Percentiles rank a stretch among this genome's conserved stretches.
phyloP scores from a whole-genome alignment of 768 basidiomycete genomes.

The Boletus edulis region DNA sequence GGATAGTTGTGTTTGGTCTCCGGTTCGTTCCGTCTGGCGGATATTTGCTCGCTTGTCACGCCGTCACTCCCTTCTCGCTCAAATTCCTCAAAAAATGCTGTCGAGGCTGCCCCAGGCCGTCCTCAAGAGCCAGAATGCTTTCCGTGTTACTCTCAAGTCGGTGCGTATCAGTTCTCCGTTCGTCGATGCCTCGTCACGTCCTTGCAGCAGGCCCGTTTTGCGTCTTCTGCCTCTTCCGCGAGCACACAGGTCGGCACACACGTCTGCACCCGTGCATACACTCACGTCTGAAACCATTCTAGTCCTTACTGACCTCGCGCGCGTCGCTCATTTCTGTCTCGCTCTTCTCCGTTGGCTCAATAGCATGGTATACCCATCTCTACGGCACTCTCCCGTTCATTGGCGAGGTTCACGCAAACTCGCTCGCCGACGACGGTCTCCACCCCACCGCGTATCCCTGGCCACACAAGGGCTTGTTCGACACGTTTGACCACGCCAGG shows the following conservation, averaged over 20 bases:
- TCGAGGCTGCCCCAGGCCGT: conserved; percentile 77
- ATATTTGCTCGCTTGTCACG: conserved; percentile 44
- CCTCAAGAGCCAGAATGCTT: conserved; percentile 55
- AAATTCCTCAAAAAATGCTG: conserved; percentile 68
- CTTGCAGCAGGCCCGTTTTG: conserved; percentile 57
- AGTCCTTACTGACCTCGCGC: conserved; percentile 72
- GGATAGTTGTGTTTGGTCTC: conserved; percentile 31
- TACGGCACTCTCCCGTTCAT: conserved; percentile 90
- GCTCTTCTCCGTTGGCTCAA: conserved; percentile 77
- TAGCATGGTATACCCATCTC: conserved; percentile 95
- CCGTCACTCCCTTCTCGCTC: conserved; percentile 34
- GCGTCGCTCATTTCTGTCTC: conserved; percentile 74
- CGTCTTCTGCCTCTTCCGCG: conserved; percentile 55
- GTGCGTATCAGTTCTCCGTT: conserved; percentile 35
- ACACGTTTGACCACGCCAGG: conserved; percentile 97
- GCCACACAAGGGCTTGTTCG: conserved; percentile 84
- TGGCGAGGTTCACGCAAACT: conserved; percentile 89
- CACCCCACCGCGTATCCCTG: conserved; percentile 88
- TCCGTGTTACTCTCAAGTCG: conserved; percentile 45
- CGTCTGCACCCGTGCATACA: not conserved
- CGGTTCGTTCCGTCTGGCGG: conserved; percentile 52
- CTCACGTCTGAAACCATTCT: not conserved
- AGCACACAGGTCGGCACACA: conserved; percentile 57
- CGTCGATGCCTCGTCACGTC: conserved; percentile 7
- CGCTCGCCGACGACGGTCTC: conserved; percentile 90